Evolutionary conservation across 1,284 basidiomycete species (phyloP), one percentile per base, ranked within the genome.

Genomic region (Melampsora abietis-canadensis): DNA sequence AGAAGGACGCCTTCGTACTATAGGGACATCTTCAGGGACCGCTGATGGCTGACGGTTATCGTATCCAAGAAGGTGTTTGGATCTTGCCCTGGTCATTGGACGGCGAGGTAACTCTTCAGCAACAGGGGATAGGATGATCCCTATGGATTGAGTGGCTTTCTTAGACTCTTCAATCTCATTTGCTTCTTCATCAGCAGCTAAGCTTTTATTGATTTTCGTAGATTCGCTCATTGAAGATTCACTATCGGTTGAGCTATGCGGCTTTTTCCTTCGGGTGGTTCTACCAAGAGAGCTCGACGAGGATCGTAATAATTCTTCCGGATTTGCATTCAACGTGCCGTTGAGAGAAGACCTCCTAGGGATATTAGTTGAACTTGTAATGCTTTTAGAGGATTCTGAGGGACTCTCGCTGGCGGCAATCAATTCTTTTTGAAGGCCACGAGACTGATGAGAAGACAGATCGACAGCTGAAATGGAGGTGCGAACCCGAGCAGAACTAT

Each of bases 41-140:
- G 24, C 37, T 21, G 40, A 19, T 2, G 12, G 60, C 21, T 47
- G 48, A 19, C 34, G 47, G 24, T 27, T 72, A n/a, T 59, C 61
- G 10, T 12, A 47, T 37, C 34, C 46, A 27, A 72, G 68, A 12
- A 72, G 37, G 10, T 62, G 40, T 57, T 64, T 72, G 14, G 68
- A 72, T 48, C 46, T 46, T 72, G 68, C 40, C 15, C 68, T 63
- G 5, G 68, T 72, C 68, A 72, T 48, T 1, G 68, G 68, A 14
- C 68, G 12, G 10, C n/a, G 31, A 10, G 68, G 27, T 19, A 44
- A 34, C 4, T 69, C 68, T 48, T 69, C 68, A 48, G 27, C 59
- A 21, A 69, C 60, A 15, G 68, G 60, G 17, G 68, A 61, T 46
- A 69, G 47, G 12, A 34, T 17, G 24, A 69, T 60, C 19, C 44